These are phyloP conservation scores for Castanea crenata DNA, from an alignment of 306 rosid species.

Conservation along the genomic window DNA sequence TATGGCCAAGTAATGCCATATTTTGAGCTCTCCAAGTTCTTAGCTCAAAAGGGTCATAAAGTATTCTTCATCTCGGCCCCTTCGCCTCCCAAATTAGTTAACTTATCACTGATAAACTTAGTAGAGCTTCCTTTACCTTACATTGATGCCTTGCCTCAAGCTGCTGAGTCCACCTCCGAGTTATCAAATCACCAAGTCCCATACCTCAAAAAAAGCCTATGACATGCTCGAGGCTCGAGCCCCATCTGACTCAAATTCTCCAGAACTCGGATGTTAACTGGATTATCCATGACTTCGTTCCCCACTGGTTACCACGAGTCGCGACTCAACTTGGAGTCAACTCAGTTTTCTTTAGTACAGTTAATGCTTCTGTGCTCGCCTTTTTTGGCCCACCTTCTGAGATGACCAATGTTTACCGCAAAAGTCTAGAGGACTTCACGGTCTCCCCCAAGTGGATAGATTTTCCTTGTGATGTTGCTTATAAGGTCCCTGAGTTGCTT, in stretches of 20 bases:
- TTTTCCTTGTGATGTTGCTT: not conserved
- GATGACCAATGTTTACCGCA: too few species aligned
- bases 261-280: not conserved
- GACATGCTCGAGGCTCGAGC: conserved; percentile 24
- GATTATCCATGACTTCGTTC: conserved; percentile 18
- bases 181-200: conserved; percentile 19
- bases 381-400: too few species aligned
- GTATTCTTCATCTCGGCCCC: conserved; percentile 28
- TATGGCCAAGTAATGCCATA: conserved; percentile 25
- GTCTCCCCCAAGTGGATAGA: conserved; percentile 5
- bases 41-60: conserved; percentile 32
- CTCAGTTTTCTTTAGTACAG: too few species aligned
- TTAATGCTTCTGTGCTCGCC: too few species aligned
- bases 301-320: conserved; percentile 9
- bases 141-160: conserved; percentile 9
- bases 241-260: too few species aligned
- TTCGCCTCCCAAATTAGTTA: not conserved
- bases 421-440: too few species aligned
- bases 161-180: conserved; percentile 27
- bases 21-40: conserved; percentile 22
- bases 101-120: not conserved
- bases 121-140: conserved; percentile 20
- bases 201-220: not conserved
- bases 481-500: conserved; percentile 20
- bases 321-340: not conserved